Evolutionary conservation across 2,329 filamentous ascomycete species (phyloP).

Genomic region (Thyridium curvatum): DNA sequence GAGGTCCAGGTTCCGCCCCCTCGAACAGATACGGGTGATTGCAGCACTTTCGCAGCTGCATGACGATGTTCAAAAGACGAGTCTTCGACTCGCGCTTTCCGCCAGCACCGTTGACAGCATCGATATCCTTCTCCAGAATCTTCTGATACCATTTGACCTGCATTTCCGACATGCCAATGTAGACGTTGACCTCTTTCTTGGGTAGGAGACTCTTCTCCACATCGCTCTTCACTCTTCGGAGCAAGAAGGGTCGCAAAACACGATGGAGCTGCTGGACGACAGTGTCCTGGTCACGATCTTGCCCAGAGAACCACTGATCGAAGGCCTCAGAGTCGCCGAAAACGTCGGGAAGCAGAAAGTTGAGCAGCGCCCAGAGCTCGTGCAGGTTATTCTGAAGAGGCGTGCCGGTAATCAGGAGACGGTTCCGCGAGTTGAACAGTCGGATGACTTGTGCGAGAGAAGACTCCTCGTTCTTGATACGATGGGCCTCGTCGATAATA

Average conservation of each 20-base stretch:
- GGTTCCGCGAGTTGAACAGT: conserved; percentile 90
- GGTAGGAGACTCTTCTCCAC: conserved; percentile 96
- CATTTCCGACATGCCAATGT: conserved; percentile 99
- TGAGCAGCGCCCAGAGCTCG: conserved; percentile 94
- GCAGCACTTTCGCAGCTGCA: conserved; percentile 98
- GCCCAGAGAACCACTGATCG: conserved; percentile 94
- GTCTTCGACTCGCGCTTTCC: conserved; percentile 98
- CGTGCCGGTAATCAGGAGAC: conserved; percentile 91
- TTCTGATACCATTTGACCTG: conserved; percentile 99
- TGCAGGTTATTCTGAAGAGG: conserved; percentile 97
- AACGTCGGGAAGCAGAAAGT: conserved; percentile 96
- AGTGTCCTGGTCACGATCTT: conserved; percentile 85
- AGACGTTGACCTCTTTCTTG: conserved; percentile 96
- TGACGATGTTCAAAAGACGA: conserved; percentile 93
- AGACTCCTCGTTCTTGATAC: conserved; percentile 99
- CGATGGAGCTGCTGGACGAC: conserved; percentile 94
- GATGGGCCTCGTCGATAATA: conserved; percentile 95
- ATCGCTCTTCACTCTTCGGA: conserved; percentile 93
- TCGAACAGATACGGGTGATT: conserved; percentile 98
- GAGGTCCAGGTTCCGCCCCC: conserved; percentile 91
- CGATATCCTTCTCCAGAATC: conserved; percentile 97
- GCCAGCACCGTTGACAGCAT: conserved; percentile 93
- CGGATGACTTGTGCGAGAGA: conserved; percentile 95
- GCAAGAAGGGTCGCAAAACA: conserved; percentile 85
- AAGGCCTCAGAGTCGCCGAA: conserved; percentile 96